phyloP scores from a whole-genome alignment of 345 rosid species.

The Salix purpurea region DNA sequence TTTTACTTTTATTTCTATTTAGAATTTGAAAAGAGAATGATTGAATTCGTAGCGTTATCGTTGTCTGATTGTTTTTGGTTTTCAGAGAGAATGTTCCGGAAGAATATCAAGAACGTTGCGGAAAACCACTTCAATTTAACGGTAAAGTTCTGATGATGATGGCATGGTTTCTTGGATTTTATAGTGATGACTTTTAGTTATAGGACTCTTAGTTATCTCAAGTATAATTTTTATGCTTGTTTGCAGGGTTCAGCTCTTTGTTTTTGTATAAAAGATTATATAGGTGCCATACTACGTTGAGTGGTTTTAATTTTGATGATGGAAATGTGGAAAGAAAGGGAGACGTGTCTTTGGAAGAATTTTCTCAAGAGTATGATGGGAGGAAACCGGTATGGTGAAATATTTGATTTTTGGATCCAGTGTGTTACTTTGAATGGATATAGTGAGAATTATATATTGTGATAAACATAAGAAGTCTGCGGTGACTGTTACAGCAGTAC shows the following conservation, averaged over 20 bases:
- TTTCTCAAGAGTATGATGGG: slow-evolving; percentile 49
- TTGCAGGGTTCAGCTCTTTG: slow-evolving; percentile 73
- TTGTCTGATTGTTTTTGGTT: slow-evolving; percentile 1
- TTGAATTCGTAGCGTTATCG: neutral
- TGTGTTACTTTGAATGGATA: neutral
- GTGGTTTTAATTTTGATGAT: slow-evolving; percentile 55
- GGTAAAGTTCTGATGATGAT: slow-evolving; percentile 35
- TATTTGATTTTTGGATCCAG: neutral
- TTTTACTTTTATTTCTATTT: neutral
- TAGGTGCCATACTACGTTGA: slow-evolving; percentile 69
- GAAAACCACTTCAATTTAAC: slow-evolving; percentile 53
- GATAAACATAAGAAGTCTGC: too few species aligned
- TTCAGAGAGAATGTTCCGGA: slow-evolving; percentile 58
- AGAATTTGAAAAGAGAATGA: neutral
- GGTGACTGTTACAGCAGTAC: too few species aligned
- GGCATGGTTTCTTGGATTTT: neutral
- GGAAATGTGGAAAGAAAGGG: slow-evolving; percentile 69
- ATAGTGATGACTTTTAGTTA: slow-evolving; percentile 2
- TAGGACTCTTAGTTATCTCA: slow-evolving; percentile 6
- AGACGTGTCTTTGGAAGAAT: slow-evolving; percentile 54
- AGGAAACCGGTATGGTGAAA: slow-evolving; percentile 63
- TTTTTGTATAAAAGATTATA: slow-evolving; percentile 84
- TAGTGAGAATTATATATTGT: neutral
- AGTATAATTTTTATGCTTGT: slow-evolving; percentile 8
- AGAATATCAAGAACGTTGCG: slow-evolving; percentile 31